Conservation (phyloP, 768 basidiomycete genomes). For the Rickenella mellea region DNA sequence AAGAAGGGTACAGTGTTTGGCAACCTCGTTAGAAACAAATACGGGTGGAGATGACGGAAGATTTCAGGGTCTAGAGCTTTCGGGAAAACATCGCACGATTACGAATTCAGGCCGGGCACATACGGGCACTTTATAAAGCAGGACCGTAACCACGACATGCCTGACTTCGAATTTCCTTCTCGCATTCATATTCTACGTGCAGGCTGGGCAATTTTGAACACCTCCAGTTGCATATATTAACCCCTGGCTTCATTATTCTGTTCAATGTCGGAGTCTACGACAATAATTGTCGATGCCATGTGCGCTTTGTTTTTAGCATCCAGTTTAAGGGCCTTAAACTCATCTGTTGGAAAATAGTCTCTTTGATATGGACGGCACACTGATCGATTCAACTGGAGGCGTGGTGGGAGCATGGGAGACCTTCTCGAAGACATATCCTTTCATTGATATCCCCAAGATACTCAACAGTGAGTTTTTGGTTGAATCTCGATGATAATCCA, state of each 20-base stretch:
- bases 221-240: no score
- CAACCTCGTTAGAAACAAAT: conserved; percentile 26
- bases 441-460: conserved; percentile 49
- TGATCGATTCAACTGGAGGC: conserved; percentile 75
- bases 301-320: conserved; percentile 12
- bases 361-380: conserved; percentile 80
- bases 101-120: no score
- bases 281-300: conserved; percentile 35
- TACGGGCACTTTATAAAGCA: no score
- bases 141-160: no score
- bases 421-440: conserved; percentile 64
- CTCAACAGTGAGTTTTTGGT: conserved; percentile 43
- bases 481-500: neutral
- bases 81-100: no score
- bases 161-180: no score
- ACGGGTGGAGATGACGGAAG: no score
- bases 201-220: no score
- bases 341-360: conserved; percentile 31
- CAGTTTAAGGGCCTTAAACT: neutral
- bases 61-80: no score
- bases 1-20: conserved; percentile 27
- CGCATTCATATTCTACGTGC: no score
- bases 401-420: conserved; percentile 76
- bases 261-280: no score
- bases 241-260: no score